Base-by-base conservation (phyloP, 1,139 yeast species). In the Yamadazyma trypodendri region DNA sequence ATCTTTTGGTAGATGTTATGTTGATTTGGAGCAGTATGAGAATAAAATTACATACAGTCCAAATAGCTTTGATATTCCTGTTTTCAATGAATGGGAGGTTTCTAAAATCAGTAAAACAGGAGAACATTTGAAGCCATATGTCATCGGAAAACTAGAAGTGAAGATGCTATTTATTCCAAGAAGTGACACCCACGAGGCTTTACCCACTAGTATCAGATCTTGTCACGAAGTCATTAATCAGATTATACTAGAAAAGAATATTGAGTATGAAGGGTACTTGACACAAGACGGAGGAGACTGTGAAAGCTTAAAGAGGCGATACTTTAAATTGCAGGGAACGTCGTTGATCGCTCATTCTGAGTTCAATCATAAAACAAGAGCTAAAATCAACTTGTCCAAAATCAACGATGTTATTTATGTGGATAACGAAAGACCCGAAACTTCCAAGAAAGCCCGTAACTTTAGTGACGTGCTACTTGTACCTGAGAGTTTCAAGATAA, bases 211-310 rank as follows among this genome's bases (percentile, higher is more conserved):
- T 41, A 80, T 84, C 43, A 69, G 68, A 41, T 61, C 76, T 24
- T 88, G 88, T 2, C 60, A 69, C 31, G 78, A 71, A 28, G 72
- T 80, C 37, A 61, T 80, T 17, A 58, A 65, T 13, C 75, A 79
- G 47, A 63, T 75, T 37, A 55, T 56, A 25, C 61, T 65, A 20
- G 79, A 76, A 41, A 48, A 63, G 12, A 41, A 54, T 8, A 51
- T 69, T 12, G 46, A 46, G 1, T 61, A 63, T 47, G 84, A 81
- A 54, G 92, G 92, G 0, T 81, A 69, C 53, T 59, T 84, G 62
- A 75, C 77, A 51, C 94, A 84, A 60, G 89, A 83, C 53, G 92
- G 92, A 25, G 94, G 92, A 8, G 94, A 84, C 58, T 74, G 86
- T 48, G 74, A 72, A 11, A 56, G 69, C 17, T 74, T 82, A 76